Evolutionary conservation across 495 filamentous ascomycete species (phyloP).

Genomic region (Aspergillus conjunctus): DNA sequence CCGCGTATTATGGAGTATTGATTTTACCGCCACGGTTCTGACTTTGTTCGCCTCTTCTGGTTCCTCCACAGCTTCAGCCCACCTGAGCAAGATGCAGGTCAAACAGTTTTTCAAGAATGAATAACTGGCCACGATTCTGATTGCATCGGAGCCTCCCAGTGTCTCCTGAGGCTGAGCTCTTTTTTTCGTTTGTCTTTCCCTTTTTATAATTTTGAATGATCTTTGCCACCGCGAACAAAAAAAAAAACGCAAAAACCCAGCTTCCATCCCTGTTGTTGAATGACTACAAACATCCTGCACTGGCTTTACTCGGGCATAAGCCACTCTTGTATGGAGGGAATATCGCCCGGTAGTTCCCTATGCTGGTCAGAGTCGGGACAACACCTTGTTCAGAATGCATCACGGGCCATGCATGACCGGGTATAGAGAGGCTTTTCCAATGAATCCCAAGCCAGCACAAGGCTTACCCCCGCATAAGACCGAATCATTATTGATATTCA

Average conservation of each 20-base stretch:
- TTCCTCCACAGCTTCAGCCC: not conserved
- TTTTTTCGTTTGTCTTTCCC: not conserved
- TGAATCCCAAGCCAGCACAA: conserved; percentile 7
- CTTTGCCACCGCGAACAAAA: not conserved
- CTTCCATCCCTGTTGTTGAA: not conserved
- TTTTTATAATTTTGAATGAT: not conserved
- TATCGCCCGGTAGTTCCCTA: not conserved
- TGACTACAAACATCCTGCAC: not conserved
- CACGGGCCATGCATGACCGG: conserved; percentile 15
- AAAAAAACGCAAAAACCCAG: not conserved
- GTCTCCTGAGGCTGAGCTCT: not conserved
- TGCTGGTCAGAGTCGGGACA: not conserved
- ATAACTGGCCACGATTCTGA: not conserved
- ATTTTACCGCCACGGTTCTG: not conserved
- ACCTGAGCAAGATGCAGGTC: not conserved
- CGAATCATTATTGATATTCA: not conserved
- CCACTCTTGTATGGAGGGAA: not conserved
- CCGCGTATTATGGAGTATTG: conserved; percentile 9
- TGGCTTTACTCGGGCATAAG: not conserved
- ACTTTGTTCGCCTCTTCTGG: not conserved
- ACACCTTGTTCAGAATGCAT: conserved; percentile 13
- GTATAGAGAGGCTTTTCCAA: not conserved
- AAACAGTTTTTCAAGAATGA: not conserved
- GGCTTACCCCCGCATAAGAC: conserved; percentile 16
- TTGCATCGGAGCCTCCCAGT: not conserved